phyloP scores from a whole-genome alignment of 331 rosid species.

The Saraca asoca region DNA sequence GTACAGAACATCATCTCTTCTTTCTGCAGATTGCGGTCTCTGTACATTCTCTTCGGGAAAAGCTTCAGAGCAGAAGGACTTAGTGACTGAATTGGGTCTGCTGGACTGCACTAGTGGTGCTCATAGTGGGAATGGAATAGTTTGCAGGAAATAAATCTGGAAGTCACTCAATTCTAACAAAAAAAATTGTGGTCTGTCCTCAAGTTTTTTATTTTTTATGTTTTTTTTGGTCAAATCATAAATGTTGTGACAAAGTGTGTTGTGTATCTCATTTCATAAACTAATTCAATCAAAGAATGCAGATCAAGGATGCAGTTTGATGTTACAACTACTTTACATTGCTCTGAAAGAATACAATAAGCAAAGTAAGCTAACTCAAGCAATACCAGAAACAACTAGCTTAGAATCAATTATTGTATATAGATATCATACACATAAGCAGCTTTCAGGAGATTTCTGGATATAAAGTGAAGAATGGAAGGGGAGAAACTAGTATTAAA shows the following conservation, averaged over 20 bases:
- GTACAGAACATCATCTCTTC: slow-evolving; percentile 64
- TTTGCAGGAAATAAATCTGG: slow-evolving; percentile 66
- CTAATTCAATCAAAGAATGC: no score
- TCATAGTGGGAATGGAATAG: slow-evolving; percentile 73
- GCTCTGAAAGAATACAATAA: no score
- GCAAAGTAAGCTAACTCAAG: no score
- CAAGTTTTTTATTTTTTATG: not conserved
- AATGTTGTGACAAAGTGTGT: not conserved
- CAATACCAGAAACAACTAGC: no score
- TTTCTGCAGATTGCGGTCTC: slow-evolving; percentile 51
- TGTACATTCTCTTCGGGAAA: slow-evolving; percentile 52
- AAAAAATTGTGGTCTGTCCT: not conserved
- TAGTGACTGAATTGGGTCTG: slow-evolving; percentile 37
- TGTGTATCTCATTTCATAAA: no score
- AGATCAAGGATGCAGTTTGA: no score
- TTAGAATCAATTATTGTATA: no score
- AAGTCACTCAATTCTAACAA: not conserved
- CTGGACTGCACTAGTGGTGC: slow-evolving; percentile 61
- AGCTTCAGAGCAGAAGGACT: slow-evolving; percentile 19
- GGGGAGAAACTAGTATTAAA: no score
- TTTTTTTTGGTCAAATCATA: slow-evolving; percentile 23
- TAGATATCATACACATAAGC: no score
- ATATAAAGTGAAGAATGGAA: no score
- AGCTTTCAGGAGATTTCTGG: no score
- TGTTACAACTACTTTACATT: no score